phyloP scores from a whole-genome alignment of 768 basidiomycete species.

The Hygrophorus pudorinus region DNA sequence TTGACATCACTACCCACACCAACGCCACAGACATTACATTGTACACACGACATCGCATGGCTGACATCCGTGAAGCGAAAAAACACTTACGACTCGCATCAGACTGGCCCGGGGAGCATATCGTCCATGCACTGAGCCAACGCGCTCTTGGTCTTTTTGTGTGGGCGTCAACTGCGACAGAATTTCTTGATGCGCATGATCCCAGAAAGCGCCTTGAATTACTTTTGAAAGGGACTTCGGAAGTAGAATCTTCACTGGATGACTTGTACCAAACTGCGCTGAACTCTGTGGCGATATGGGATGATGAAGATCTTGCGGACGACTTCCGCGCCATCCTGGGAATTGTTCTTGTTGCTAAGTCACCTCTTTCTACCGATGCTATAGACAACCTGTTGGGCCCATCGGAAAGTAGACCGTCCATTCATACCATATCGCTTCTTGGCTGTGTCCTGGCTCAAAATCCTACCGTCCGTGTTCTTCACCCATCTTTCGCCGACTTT shows the following conservation, averaged over 20 bases:
- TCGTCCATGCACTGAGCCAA: background rate
- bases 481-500: constrained; percentile 8
- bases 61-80: background rate
- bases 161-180: constrained; percentile 1
- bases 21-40: constrained; percentile 3
- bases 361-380: background rate
- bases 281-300: constrained; percentile 1
- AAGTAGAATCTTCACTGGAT: constrained; percentile 2
- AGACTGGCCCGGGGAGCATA: constrained; percentile 11
- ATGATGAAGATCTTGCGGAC: background rate
- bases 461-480: constrained; percentile 4
- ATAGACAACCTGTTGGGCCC: constrained; percentile 4
- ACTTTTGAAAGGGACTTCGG: background rate
- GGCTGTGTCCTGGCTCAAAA: constrained; percentile 1
- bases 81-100: background rate
- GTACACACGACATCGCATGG: constrained; percentile 1
- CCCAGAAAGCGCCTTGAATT: background rate
- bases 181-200: background rate
- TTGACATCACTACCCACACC: background rate
- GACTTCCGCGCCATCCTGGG: constrained; percentile 6
- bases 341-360: background rate
- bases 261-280: constrained; percentile 4
- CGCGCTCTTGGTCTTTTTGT: constrained; percentile 2
- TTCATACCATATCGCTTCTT: constrained; percentile 1
- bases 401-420: background rate